Percentiles rank a stretch among this genome's conserved stretches.
phyloP scores from a whole-genome alignment of 73 alveolate species.

The Paramecium biaurelia region DNA sequence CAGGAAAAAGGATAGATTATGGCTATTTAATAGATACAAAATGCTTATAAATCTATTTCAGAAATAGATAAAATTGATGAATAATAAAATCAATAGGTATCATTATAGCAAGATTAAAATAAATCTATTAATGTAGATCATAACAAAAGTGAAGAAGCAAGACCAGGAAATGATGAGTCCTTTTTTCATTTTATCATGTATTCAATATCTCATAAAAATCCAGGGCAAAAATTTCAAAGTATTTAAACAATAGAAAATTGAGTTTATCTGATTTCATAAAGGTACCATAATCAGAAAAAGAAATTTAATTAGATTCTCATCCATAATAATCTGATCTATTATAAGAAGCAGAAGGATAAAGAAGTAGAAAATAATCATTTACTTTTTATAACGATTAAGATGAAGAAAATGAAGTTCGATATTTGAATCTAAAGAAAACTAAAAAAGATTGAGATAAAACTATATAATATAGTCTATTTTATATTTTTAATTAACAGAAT shows the following conservation, averaged over 20 bases:
- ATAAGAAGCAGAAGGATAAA: background rate
- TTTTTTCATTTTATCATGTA: constrained; percentile 44
- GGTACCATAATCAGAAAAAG: background rate
- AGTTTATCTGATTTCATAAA: background rate
- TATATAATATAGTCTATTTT: background rate
- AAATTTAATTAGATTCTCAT: background rate
- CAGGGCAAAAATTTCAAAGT: background rate
- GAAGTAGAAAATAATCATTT: constrained; percentile 33
- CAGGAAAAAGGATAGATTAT: background rate
- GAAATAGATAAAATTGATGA: background rate
- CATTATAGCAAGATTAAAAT: background rate
- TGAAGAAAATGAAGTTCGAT: background rate
- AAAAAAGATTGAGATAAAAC: background rate
- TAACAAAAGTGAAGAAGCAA: background rate
- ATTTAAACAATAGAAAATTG: background rate
- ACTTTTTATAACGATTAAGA: constrained; percentile 38
- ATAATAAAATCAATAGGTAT: background rate
- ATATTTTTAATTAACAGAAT: background rate
- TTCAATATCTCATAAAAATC: background rate
- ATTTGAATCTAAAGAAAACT: background rate
- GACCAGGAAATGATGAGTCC: constrained; percentile 46
- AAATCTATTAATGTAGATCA: background rate
- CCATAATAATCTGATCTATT: background rate
- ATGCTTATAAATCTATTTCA: background rate
- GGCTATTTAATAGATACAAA: background rate